phyloP scores from a whole-genome alignment of 1,139 yeast genomes.

The Wickerhamiella pararugosa region DNA sequence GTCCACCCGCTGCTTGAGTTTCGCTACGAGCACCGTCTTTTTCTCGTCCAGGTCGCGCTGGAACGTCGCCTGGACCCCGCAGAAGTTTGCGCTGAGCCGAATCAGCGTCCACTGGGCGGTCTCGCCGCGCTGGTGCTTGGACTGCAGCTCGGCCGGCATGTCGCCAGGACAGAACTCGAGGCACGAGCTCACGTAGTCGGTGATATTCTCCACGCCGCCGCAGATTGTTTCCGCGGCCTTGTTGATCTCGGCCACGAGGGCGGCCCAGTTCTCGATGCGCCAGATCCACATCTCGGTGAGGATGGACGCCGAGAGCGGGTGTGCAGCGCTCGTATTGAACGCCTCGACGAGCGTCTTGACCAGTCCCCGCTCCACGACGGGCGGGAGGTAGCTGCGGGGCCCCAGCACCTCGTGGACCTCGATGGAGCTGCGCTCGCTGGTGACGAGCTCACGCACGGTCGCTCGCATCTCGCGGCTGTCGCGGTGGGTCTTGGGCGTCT shows the following conservation, averaged over 20 bases:
- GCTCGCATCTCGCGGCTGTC: constrained; percentile 3
- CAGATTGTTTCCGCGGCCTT: background rate
- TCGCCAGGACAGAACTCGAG: background rate
- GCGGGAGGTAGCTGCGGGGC: constrained; percentile 7
- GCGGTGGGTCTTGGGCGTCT: constrained; percentile 5
- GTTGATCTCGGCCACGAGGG: background rate
- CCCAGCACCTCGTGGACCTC: constrained; percentile 5
- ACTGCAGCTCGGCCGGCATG: background rate
- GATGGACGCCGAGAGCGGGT: background rate
- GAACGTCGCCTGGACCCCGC: background rate
- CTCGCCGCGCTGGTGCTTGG: background rate
- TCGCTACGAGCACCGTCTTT: constrained; percentile 1
- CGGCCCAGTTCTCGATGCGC: background rate
- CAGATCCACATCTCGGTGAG: constrained; percentile 4
- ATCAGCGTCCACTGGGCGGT: background rate
- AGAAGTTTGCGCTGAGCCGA: background rate
- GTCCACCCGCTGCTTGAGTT: constrained; percentile 1
- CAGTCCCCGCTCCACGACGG: constrained; percentile 11
- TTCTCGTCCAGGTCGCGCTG: background rate
- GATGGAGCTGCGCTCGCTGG: constrained; percentile 5
- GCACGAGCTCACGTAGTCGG: background rate
- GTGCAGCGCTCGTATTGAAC: background rate
- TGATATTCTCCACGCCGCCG: background rate
- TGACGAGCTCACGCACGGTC: background rate
- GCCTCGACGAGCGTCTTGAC: constrained; percentile 6